Conservation (phyloP, 768 basidiomycete genomes). For the Lactarius deliciosus region DNA sequence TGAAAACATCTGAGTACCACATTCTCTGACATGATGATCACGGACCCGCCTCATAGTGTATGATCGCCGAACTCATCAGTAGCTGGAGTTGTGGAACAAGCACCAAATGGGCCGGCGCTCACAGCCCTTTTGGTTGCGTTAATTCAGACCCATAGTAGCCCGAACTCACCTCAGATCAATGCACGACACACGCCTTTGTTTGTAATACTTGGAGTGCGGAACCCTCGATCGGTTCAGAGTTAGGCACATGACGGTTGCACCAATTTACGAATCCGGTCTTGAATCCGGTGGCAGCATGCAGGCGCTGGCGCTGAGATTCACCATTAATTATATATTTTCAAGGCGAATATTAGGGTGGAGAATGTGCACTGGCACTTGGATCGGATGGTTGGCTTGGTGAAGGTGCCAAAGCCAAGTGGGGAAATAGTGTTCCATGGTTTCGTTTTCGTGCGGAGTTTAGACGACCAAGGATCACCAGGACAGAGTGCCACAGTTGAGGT, state of each 20-base stretch:
- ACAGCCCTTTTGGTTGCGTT: not conserved
- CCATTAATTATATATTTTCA: too few relatives aligned
- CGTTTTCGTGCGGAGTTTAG: not conserved
- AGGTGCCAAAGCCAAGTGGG: not conserved
- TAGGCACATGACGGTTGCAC: not conserved
- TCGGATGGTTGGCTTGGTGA: slow-evolving; percentile 2
- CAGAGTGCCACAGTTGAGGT: slow-evolving; percentile 12
- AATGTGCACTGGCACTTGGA: not conserved
- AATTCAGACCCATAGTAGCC: not conserved
- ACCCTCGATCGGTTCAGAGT: not conserved
- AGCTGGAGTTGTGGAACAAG: not conserved
- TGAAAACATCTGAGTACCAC: not conserved
- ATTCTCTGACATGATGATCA: not conserved
- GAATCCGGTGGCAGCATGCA: not conserved
- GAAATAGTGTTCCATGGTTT: not conserved
- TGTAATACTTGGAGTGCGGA: slow-evolving; percentile 1
- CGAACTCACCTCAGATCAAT: slow-evolving; percentile 8
- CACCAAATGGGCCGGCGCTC: not conserved
- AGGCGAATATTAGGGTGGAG: not conserved
- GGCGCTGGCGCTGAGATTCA: not conserved
- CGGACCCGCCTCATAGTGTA: not conserved
- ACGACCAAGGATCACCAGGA: slow-evolving; percentile 2
- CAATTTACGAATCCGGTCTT: too few relatives aligned
- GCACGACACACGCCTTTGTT: not conserved
- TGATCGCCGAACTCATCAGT: not conserved